phyloP scores from a whole-genome alignment of 176 grass and related monocot species.

The Eleusine indica region DNA sequence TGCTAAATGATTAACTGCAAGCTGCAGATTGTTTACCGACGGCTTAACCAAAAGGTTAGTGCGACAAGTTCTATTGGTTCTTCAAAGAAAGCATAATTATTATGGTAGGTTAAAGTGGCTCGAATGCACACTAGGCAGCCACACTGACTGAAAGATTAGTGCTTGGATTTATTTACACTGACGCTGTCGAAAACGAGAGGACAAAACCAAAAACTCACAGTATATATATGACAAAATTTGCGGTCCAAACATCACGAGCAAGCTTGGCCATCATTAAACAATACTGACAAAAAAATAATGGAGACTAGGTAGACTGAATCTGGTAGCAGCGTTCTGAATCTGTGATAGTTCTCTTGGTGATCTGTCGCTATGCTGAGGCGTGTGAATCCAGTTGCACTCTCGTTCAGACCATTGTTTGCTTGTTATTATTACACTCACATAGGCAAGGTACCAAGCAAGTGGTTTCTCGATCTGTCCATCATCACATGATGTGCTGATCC shows the following conservation, averaged over 20 bases:
- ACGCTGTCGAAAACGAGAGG: background rate
- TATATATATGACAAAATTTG: constrained; percentile 9
- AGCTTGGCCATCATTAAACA: background rate
- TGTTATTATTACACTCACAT: background rate
- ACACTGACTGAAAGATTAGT: background rate
- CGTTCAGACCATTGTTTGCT: background rate
- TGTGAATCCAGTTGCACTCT: background rate
- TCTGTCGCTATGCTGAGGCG: background rate
- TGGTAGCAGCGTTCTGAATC: background rate
- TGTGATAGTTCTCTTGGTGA: background rate
- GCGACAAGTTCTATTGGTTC: background rate
- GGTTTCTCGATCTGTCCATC: background rate
- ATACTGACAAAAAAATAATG: background rate
- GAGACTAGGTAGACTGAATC: constrained; percentile 10
- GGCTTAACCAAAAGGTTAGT: background rate
- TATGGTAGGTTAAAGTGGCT: background rate
- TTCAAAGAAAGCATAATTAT: background rate
- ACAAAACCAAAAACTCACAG: background rate
- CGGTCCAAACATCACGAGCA: background rate
- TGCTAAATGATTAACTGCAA: background rate
- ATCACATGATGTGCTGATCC: background rate
- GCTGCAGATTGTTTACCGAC: background rate
- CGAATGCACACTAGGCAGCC: background rate
- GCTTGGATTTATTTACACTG: background rate
- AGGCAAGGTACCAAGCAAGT: background rate